Evolutionary conservation across 2,329 filamentous ascomycete species (phyloP).

Genomic region (Colletotrichum sp.): DNA sequence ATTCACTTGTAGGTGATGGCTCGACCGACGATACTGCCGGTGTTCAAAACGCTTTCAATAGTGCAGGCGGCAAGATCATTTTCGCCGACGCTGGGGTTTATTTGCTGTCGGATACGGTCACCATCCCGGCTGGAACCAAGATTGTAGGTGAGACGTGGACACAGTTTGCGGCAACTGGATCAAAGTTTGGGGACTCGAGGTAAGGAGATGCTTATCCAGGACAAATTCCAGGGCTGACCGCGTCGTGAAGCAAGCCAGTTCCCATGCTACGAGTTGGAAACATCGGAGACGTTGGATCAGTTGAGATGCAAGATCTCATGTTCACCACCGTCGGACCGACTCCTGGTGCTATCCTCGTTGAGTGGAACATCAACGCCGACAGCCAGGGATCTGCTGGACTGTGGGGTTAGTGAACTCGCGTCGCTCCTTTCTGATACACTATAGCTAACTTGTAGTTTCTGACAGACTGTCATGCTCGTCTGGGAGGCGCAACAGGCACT

Average conservation of each 20-base stretch:
- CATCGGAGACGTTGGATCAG: conserved; percentile 62
- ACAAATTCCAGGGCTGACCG: neutral
- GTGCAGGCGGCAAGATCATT: neutral
- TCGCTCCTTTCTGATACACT: neutral
- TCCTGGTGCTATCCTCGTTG: conserved; percentile 52
- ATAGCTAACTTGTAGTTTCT: neutral
- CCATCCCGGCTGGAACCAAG: neutral
- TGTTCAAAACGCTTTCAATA: neutral
- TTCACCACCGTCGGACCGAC: conserved; percentile 70
- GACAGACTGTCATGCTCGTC: conserved; percentile 70
- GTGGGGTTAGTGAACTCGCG: neutral
- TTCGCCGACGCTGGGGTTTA: neutral
- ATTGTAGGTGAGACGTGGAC: neutral
- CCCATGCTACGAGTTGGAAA: conserved; percentile 68
- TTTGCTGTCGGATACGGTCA: neutral
- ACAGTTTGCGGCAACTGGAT: neutral
- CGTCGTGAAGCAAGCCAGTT: neutral
- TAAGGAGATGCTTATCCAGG: neutral
- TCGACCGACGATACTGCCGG: neutral
- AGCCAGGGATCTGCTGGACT: neutral
- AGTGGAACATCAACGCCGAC: neutral
- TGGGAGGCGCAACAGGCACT: conserved; percentile 74
- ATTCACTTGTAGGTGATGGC: neutral
- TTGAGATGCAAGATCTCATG: conserved; percentile 74
- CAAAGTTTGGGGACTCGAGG: neutral